phyloP scores from a whole-genome alignment of 495 filamentous ascomycete species.

The Trypethelium eluteriae region DNA sequence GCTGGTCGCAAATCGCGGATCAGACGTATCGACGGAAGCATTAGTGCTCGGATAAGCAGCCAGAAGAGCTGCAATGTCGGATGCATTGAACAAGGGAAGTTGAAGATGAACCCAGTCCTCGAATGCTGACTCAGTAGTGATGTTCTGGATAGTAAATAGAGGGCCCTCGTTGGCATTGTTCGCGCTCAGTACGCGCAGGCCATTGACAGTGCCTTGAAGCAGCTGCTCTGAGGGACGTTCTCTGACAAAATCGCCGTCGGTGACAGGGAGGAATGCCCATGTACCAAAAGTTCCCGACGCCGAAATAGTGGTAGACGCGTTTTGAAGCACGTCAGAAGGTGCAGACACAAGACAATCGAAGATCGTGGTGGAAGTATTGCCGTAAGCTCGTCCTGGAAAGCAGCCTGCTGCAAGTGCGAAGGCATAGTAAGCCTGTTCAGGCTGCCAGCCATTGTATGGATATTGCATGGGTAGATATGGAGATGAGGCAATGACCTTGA shows the following conservation, averaged over 20 bases:
- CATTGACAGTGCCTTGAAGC: conserved; percentile 44
- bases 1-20: conserved; percentile 38
- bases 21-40: conserved; percentile 25
- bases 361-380: conserved; percentile 33
- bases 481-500: conserved; percentile 12
- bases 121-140: conserved; percentile 43
- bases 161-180: conserved; percentile 35
- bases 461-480: conserved; percentile 22
- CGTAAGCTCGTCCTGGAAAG: conserved; percentile 23
- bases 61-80: conserved; percentile 41
- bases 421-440: conserved; percentile 47
- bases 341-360: conserved; percentile 50
- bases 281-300: conserved; percentile 40
- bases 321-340: conserved; percentile 47
- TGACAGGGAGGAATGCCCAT: conserved; percentile 58
- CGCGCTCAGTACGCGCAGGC: conserved; percentile 45
- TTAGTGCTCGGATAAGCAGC: conserved; percentile 41
- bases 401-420: conserved; percentile 52
- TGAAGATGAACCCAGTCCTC: conserved; percentile 38
- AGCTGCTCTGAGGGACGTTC: conserved; percentile 49
- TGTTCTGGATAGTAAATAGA: conserved; percentile 43
- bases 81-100: conserved; percentile 45
- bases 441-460: conserved; percentile 38
- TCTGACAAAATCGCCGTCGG: conserved; percentile 51
- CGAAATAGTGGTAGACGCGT: conserved; percentile 47